Base-by-base conservation (phyloP, 805 yeast species). In the Barnettozyma wickerhamii region DNA sequence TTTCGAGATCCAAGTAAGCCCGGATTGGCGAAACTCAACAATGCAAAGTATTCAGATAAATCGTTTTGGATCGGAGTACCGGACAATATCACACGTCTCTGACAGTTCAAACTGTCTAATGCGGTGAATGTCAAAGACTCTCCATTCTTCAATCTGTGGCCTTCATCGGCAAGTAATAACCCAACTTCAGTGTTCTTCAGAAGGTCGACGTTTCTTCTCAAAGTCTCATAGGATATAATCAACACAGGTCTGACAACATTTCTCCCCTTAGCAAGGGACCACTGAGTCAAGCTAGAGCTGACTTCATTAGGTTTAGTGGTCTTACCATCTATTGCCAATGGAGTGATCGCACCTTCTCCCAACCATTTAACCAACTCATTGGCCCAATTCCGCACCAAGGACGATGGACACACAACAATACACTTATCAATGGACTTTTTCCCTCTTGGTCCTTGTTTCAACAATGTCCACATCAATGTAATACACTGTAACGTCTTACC, bases 51-150 rank as follows among this genome's bases (percentile, higher is more conserved):
- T 63, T 91, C 99, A 0, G 95, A 82, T 27, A 91, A 68, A 65
- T 91, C 98, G 54, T 91, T 91, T 61, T 91, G 99, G 48, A 91
- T 90, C 1, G 99, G 99, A 0, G 99, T 91, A 29, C 99, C 99
- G 1, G 96, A 87, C 18, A 91, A 65, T 49, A 91, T 91, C 7
- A 91, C 97, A 43, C 99, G 72, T 54, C 99, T 71, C 37, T 82
- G 79, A 58, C 95, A 91, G 38, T 83, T 78, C 41, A 93, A 71
- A n/a, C 88, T 75, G 53, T 87, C 81, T 30, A 91, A 70, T 0
- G 97, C 87, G 0, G 87, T 86, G 52, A 89, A 91, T 0, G 99
- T 93, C 40, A 83, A 73, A 1, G 96, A 88, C 28, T 91, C 98
- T 14, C 95, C 95, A 59, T 91, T 84, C 52, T 84, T 84, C 50